Evolutionary conservation across 257 asterid genomes (phyloP).

Genomic region (Nicotiana otophora): DNA sequence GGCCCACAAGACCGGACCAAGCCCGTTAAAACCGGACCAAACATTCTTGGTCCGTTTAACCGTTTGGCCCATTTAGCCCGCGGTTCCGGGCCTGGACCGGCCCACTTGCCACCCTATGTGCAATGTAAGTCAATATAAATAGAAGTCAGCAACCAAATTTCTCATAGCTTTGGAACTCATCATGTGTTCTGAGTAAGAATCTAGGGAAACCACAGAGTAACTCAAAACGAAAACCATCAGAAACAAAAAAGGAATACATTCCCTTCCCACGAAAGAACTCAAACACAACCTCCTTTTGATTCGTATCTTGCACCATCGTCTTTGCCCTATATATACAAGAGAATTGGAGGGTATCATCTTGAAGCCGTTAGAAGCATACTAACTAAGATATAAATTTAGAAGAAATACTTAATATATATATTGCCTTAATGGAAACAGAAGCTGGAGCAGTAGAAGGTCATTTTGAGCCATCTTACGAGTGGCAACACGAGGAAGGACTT

Average conservation of each 20-base stretch:
- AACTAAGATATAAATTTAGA: not conserved
- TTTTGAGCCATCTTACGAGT: slow-evolving; percentile 3
- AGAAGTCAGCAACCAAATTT: no score
- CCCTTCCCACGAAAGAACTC: not conserved
- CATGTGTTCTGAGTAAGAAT: slow-evolving; percentile 5
- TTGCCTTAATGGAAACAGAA: not conserved
- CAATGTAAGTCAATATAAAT: no score
- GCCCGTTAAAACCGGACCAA: no score
- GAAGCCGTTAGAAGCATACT: not conserved
- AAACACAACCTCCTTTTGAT: not conserved
- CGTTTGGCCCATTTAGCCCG: no score
- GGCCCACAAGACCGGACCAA: no score
- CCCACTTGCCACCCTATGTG: no score
- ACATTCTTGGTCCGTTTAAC: no score
- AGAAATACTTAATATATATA: not conserved
- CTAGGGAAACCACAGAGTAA: not conserved
- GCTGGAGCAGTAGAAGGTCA: not conserved
- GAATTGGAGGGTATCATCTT: not conserved
- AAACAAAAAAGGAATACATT: not conserved
- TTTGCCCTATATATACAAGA: not conserved
- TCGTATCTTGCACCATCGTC: not conserved
- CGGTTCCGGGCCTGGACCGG: no score
- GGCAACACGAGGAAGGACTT: not conserved
- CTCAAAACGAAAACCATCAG: not conserved
- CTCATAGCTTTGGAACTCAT: not conserved